These are phyloP conservation scores for Aspergillus panamensis DNA, from an alignment of 495 filamentous ascomycete genomes.

Conservation along the genomic window DNA sequence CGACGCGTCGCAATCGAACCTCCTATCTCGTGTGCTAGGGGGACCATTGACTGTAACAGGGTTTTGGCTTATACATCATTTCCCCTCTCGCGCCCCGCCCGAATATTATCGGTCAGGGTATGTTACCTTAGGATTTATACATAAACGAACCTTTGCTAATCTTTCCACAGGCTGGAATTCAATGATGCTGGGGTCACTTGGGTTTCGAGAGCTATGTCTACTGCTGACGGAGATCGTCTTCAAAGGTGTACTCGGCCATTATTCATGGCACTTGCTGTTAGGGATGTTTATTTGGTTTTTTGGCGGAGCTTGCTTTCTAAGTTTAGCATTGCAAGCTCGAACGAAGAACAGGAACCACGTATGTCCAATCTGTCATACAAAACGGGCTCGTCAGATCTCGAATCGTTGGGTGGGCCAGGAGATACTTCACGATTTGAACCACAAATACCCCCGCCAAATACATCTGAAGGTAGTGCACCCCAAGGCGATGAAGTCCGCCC, in stretches of 20 bases:
- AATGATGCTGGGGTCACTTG: constrained; percentile 49
- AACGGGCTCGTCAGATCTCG: constrained; percentile 17
- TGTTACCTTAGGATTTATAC: constrained; percentile 7
- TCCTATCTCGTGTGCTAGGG: constrained; percentile 45
- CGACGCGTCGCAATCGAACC: constrained; percentile 26
- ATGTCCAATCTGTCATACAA: constrained; percentile 17
- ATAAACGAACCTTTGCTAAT: constrained; percentile 13
- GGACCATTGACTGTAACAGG: constrained; percentile 43
- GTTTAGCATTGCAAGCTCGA: constrained; percentile 20
- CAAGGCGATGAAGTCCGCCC: constrained; percentile 25
- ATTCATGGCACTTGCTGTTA: constrained; percentile 34
- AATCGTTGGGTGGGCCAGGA: constrained; percentile 21
- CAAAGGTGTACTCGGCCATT: constrained; percentile 34
- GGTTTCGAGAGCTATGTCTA: constrained; percentile 43
- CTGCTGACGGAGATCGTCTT: constrained; percentile 34
- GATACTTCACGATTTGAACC: constrained; percentile 27
- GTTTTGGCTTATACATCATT: constrained; percentile 59
- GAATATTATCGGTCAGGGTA: constrained; percentile 60
- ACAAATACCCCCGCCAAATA: constrained; percentile 18
- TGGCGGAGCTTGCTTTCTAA: constrained; percentile 32
- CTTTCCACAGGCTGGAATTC: constrained; percentile 48
- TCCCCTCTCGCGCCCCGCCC: constrained; percentile 56
- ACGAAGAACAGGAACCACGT: constrained; percentile 15
- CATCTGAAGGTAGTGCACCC: constrained; percentile 17
- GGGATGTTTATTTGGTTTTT: constrained; percentile 35